A percentile compares a stretch with the other conserved stretches of the same genome.
Conservation (phyloP, 768 basidiomycete species). For the Ephemerocybe angulata region DNA sequence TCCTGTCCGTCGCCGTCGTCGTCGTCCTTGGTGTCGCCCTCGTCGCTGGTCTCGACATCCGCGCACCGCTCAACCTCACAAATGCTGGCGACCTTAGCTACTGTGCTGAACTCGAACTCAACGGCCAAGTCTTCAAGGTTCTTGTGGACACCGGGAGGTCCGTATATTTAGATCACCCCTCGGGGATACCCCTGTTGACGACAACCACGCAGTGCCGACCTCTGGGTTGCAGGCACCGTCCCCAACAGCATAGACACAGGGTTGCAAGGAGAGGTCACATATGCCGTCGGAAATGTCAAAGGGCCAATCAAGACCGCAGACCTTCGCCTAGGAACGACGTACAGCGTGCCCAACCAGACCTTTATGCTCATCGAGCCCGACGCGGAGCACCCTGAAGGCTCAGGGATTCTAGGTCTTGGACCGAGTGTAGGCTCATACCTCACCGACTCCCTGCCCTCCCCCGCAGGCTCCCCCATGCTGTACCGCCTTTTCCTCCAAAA, state of each 20-base stretch:
- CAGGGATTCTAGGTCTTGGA: slow-evolving; percentile 45
- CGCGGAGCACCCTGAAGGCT: slow-evolving; percentile 26
- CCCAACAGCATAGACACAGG: slow-evolving; percentile 36
- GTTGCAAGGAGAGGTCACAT: slow-evolving; percentile 37
- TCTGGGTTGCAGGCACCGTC: slow-evolving; percentile 53
- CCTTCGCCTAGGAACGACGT: slow-evolving; percentile 44
- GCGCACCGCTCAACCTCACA: slow-evolving; percentile 18
- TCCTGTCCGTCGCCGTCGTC: background rate
- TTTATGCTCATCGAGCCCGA: slow-evolving; percentile 40
- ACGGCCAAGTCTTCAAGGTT: slow-evolving; percentile 31
- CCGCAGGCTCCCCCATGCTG: slow-evolving; percentile 50
- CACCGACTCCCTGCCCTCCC: slow-evolving; percentile 27
- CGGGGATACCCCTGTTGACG: background rate
- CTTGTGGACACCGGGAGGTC: slow-evolving; percentile 50
- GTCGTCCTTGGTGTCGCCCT: slow-evolving; percentile 9
- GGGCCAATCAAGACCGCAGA: slow-evolving; percentile 44
- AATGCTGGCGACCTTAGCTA: slow-evolving; percentile 40
- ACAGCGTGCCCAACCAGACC: slow-evolving; percentile 42
- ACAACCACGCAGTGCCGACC: slow-evolving; percentile 52
- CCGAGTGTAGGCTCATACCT: slow-evolving; percentile 55
- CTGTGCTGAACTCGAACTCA: slow-evolving; percentile 35
- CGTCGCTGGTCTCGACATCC: slow-evolving; percentile 8
- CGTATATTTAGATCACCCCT: slow-evolving; percentile 8
- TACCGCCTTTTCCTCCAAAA: slow-evolving; percentile 66
- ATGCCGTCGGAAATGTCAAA: slow-evolving; percentile 50